Percentiles rank a stretch among this genome's conserved stretches.
Conservation (phyloP, 768 basidiomycete genomes). For the Phylloporus rhodoxanthus region DNA sequence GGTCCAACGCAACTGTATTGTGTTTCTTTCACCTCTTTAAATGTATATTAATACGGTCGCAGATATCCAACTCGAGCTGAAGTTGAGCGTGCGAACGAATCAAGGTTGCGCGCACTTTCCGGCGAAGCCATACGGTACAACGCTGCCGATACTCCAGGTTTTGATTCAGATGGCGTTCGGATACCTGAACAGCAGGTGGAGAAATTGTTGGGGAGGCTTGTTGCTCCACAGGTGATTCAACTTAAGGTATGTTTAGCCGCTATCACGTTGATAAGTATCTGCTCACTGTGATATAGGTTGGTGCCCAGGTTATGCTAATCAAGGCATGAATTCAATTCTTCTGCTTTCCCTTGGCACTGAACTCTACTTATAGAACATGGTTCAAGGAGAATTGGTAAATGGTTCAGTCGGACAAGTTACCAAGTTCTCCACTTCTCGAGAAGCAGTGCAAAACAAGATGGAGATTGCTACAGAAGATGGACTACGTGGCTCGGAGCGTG, state of each 20-base stretch:
- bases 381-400: constrained; percentile 65
- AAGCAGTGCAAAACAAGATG: constrained; percentile 36
- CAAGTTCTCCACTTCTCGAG: constrained; percentile 39
- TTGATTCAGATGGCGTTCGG: constrained; percentile 37
- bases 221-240: constrained; percentile 44
- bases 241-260: constrained; percentile 43
- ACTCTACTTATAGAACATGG: constrained; percentile 45
- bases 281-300: constrained; percentile 40
- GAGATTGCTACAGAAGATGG: constrained; percentile 36
- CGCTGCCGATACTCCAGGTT: constrained; percentile 42
- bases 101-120: constrained; percentile 42
- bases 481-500: constrained; percentile 27
- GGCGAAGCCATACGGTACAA: constrained; percentile 36
- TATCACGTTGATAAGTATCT: background rate
- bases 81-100: constrained; percentile 63
- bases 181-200: constrained; percentile 37
- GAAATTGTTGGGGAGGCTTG: constrained; percentile 51
- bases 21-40: background rate
- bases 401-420: constrained; percentile 59
- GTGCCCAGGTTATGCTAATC: constrained; percentile 83
- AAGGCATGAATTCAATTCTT: constrained; percentile 41
- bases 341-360: background rate
- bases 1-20: constrained; percentile 76
- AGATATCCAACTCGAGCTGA: constrained; percentile 69
- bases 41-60: background rate